Evolutionary conservation across 2,329 filamentous ascomycete genomes (phyloP), one percentile per base, ranked within the genome.

Genomic region (Penicillium sp.): DNA sequence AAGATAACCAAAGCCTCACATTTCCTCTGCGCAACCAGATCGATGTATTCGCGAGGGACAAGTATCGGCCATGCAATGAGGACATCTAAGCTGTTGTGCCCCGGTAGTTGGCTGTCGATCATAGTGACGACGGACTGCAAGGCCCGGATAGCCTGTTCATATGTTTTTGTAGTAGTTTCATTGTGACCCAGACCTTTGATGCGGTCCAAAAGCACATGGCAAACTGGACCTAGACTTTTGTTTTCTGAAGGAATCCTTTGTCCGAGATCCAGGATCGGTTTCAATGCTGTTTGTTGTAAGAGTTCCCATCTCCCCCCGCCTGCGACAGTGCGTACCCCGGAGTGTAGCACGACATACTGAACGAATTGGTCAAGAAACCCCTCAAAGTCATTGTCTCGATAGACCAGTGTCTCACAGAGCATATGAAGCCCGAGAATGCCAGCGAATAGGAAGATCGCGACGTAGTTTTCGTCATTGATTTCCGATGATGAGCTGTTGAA

Each of bases 381-480:
- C 35, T 75, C 70, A 38, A 82, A 79, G 42, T 73, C 64, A 17
- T 62, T 50, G 17, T 71, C 71, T 41, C 78, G 72, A 52, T 76
- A 71, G 56, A 70, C 61, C 2, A 83, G 70, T 2, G 77, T 77
- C 54, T 84, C 81, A 62, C 77, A 80, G 4, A 84, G 73, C 40
- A 78, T 74, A 52, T 83, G 80, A 9, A 66, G 21, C 1, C 63
- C 67, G 1, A 70, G 35, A 21, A 57, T 38, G 6, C 53, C 50
- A 3, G 67, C 61, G 27, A 70, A 70, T n/a, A 69, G 41, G 21
- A 68, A 67, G 1, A 67, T 50, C 2, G 62, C 61, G 6, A 66
- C 48, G 25, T 61, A 64, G 2, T 52, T 69, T 17, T 67, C 58
- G 6, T 59, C 40, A 12, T 46, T 60, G 1, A 66, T 46, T 5